phyloP scores from a whole-genome alignment of 495 filamentous ascomycete species.

The Penicillium egyptiacum region DNA sequence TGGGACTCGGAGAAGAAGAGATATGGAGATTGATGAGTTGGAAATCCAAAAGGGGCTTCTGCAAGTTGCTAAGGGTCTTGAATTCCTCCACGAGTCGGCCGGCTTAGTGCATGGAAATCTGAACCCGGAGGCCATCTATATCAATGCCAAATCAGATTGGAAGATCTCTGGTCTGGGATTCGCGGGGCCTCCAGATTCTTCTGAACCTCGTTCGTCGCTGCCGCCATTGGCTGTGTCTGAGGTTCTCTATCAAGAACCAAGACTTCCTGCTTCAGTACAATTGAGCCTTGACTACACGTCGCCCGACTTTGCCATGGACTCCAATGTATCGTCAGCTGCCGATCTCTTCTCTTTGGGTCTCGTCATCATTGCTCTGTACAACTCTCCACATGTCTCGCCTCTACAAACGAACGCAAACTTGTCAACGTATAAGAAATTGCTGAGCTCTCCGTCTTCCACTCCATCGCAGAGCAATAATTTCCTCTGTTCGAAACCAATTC shows the following conservation, averaged over 20 bases:
- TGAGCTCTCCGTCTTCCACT: conserved; percentile 70
- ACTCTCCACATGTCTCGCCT: conserved; percentile 85
- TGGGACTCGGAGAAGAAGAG: conserved; percentile 69
- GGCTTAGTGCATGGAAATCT: conserved; percentile 91
- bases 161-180: conserved; percentile 95
- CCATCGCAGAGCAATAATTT: conserved; percentile 81
- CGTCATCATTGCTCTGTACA: conserved; percentile 86
- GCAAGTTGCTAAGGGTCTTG: conserved; percentile 89
- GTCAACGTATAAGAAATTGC: conserved; percentile 77
- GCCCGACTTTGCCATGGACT: conserved; percentile 90
- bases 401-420: conserved; percentile 75
- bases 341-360: conserved; percentile 94
- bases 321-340: conserved; percentile 71
- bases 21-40: conserved; percentile 93
- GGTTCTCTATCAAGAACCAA: conserved; percentile 79
- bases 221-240: conserved; percentile 78
- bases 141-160: conserved; percentile 98
- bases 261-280: conserved; percentile 79
- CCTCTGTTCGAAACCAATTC: conserved; percentile 72
- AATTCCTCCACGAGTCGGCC: conserved; percentile 96
- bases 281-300: conserved; percentile 90
- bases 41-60: conserved; percentile 96
- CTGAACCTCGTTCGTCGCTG: conserved; percentile 65
- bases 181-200: conserved; percentile 70
- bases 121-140: conserved; percentile 89